These are phyloP conservation scores for Cladosporium sp. DNA, from an alignment of 2,329 filamentous ascomycete species.

Conservation along the genomic window DNA sequence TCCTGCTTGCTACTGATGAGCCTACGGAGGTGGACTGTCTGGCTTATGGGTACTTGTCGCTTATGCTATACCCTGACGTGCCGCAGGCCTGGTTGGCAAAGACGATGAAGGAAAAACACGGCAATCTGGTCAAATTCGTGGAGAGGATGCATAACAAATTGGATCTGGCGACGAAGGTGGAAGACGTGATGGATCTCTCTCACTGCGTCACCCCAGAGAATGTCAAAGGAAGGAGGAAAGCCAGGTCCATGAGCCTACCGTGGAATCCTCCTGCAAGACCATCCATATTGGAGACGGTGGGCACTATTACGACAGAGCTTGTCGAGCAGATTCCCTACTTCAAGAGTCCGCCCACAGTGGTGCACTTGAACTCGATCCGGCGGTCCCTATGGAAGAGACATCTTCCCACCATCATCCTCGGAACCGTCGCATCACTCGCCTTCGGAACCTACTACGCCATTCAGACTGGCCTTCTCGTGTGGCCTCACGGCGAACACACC, in stretches of 20 bases:
- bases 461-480: slow-evolving; percentile 22
- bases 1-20: slow-evolving; percentile 50
- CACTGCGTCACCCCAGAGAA: slow-evolving; percentile 11
- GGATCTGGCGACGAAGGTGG: slow-evolving; percentile 21
- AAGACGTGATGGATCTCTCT: slow-evolving; percentile 20
- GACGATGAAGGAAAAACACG: slow-evolving; percentile 49
- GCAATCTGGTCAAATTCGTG: slow-evolving; percentile 36
- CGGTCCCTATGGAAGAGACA: slow-evolving; percentile 19
- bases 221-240: slow-evolving; percentile 5
- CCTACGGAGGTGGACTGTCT: slow-evolving; percentile 72
- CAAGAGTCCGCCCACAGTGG: slow-evolving; percentile 7
- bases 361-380: not conserved
- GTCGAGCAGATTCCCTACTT: slow-evolving; percentile 23
- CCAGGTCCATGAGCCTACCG: slow-evolving; percentile 21
- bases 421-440: slow-evolving; percentile 17
- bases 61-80: slow-evolving; percentile 63
- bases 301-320: slow-evolving; percentile 15
- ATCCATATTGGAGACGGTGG: slow-evolving; percentile 12
- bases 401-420: slow-evolving; percentile 19
- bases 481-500: slow-evolving; percentile 30
- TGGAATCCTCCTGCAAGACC: slow-evolving; percentile 19
- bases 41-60: slow-evolving; percentile 70
- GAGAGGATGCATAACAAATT: slow-evolving; percentile 29
- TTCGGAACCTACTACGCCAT: slow-evolving; percentile 21
- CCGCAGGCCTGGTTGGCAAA: slow-evolving; percentile 61